Percentiles rank a stretch among this genome's conserved stretches.
phyloP scores from a whole-genome alignment of 768 basidiomycete genomes.

The Suillus fuscotomentosus region DNA sequence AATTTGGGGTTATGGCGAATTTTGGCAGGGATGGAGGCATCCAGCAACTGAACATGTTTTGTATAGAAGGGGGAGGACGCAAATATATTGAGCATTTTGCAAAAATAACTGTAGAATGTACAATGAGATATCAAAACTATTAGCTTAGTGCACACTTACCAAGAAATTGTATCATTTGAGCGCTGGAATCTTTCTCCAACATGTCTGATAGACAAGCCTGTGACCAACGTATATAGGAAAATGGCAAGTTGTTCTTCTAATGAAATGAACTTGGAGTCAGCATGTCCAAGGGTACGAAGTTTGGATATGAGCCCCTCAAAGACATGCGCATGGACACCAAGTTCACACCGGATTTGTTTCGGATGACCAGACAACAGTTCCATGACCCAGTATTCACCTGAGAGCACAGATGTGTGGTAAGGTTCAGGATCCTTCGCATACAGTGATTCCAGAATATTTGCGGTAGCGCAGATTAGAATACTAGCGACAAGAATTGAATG shows the following conservation, averaged over 20 bases:
- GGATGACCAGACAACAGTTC: constrained; percentile 22
- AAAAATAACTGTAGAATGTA: background rate
- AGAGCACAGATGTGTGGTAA: constrained; percentile 19
- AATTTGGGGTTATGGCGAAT: constrained; percentile 28
- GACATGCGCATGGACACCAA: constrained; percentile 28
- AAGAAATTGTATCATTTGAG: constrained; percentile 37
- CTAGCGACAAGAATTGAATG: background rate
- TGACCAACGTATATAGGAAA: constrained; percentile 31
- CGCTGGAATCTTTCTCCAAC: constrained; percentile 38
- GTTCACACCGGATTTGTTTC: constrained; percentile 11
- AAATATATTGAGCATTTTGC: background rate
- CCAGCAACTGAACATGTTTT: background rate
- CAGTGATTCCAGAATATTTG: background rate
- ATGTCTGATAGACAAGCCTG: constrained; percentile 10
- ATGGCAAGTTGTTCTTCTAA: constrained; percentile 38
- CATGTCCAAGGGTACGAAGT: constrained; percentile 19
- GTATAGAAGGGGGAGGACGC: background rate
- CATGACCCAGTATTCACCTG: constrained; percentile 19
- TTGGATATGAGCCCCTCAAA: constrained; percentile 26
- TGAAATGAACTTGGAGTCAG: constrained; percentile 20
- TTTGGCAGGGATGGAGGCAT: background rate
- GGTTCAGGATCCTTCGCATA: background rate
- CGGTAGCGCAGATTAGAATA: background rate
- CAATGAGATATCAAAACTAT: background rate
- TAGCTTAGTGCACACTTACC: constrained; percentile 16